These are phyloP conservation scores for Pichia kluyveri DNA, from an alignment of 805 yeast species.

Conservation along the genomic window DNA sequence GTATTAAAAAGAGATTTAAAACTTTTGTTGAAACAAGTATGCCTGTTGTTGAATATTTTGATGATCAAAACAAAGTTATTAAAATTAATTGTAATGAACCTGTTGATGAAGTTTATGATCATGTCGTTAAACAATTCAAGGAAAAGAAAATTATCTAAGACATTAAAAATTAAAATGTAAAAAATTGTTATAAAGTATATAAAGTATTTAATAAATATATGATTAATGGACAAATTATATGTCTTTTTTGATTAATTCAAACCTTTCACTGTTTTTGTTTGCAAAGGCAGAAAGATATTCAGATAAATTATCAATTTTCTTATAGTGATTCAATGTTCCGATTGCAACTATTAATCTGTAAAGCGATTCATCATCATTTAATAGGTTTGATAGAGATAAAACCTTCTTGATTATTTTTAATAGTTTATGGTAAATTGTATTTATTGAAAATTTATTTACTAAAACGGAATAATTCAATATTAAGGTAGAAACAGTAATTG, in stretches of 20 bases:
- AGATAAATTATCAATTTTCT: conserved; percentile 6
- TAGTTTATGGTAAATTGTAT: conserved; percentile 9
- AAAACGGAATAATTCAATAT: conserved; percentile 40
- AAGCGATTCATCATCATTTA: conserved; percentile 50
- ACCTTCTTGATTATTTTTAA: conserved; percentile 4
- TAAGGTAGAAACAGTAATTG: conserved; percentile 39
- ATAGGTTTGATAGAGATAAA: conserved; percentile 8
- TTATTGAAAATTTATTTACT: conserved; percentile 22
- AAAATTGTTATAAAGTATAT: no score
- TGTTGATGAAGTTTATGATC: conserved; percentile 65
- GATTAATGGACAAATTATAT: neutral
- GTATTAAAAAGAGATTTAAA: conserved; percentile 80
- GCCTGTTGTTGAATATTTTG: conserved; percentile 88
- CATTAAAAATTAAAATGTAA: no score
- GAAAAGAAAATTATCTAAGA: conserved; percentile 26
- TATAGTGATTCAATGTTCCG: conserved; percentile 43
- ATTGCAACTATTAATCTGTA: conserved; percentile 55
- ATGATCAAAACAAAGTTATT: conserved; percentile 64
- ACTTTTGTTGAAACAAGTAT: conserved; percentile 81
- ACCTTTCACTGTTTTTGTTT: conserved; percentile 12
- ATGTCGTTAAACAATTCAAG: conserved; percentile 60
- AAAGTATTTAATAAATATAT: no score
- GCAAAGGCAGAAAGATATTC: conserved; percentile 7
- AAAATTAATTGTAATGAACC: conserved; percentile 71
- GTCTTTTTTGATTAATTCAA: conserved; percentile 16